Evolutionary conservation across 2,329 filamentous ascomycete genomes (phyloP), one percentile per base, ranked within the genome.

Genomic region (Microcyclosporella mali): DNA sequence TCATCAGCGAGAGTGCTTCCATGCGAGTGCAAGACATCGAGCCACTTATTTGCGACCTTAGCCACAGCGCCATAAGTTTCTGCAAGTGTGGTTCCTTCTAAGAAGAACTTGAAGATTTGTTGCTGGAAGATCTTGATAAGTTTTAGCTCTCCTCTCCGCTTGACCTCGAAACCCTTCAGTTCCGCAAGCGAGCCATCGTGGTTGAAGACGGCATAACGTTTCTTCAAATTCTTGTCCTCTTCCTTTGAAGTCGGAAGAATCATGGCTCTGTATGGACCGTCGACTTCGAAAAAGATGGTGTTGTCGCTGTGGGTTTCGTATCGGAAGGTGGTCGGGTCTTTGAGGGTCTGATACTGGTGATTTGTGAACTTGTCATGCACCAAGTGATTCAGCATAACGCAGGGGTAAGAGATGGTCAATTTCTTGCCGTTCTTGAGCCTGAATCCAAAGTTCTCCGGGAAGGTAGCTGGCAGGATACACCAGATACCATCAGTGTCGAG

Each of bases 41-140:
- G 73, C 92, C 92, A 99, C 49, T 84, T 81, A 62, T 99, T 94
- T 2, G 92, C 90, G 16, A 98, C 88, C 60, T 88, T 94, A 41
- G 94, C 89, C 2, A 98, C 94, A 2, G 90, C 84, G 11, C 69
- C 79, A 60, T 99, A 99, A 14, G 88, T 95, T 62, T 97, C 89
- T 2, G 82, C 73, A 34, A 98, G 74, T 0, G 88, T 94, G 3
- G 79, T 77, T 6, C 92, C 92, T 60, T 98, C 90, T 4, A 98
- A 72, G 70, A 98, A 98, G 68, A 98, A 97, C 63, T 95, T 95
- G 82, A 98, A 98, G 53, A 98, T 95, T 60, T 98, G 92, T 47
- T 92, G 88, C 66, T 98, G 92, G 65, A 98, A 98, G 62, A 97
- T 98, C 69, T 98, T 98, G 77, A 98, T 98, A 56, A 98, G 82